Conservation (phyloP, 331 rosid genomes). For the Rhamnella rubrinervis region DNA sequence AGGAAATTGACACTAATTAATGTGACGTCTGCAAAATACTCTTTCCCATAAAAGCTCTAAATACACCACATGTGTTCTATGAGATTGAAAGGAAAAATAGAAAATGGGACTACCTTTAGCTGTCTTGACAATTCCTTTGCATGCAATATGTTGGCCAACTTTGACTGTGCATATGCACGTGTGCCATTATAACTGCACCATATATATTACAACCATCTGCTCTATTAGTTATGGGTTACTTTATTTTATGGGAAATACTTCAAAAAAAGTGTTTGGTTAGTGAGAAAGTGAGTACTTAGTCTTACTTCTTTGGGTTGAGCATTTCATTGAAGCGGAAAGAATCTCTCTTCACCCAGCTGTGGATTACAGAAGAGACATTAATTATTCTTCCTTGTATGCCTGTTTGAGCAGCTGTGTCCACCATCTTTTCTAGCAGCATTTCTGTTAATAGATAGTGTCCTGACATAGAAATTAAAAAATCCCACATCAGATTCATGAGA, state of each 20-base stretch:
- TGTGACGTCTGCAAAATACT: not conserved
- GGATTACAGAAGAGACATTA: slow-evolving; percentile 78
- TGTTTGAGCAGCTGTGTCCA: slow-evolving; percentile 73
- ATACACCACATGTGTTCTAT: too few relatives aligned
- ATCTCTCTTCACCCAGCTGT: slow-evolving; percentile 81
- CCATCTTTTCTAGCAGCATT: slow-evolving; percentile 76
- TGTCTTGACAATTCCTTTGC: slow-evolving; percentile 77
- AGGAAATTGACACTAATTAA: not conserved
- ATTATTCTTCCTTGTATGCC: slow-evolving; percentile 89
- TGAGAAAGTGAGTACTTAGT: not conserved
- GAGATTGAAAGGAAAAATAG: too few relatives aligned
- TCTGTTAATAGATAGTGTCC: slow-evolving; percentile 85
- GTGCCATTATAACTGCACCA: slow-evolving; percentile 81
- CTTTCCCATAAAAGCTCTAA: not conserved
- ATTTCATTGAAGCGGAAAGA: slow-evolving; percentile 61
- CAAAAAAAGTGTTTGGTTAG: not conserved
- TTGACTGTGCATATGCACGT: slow-evolving; percentile 85
- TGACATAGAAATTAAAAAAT: slow-evolving; percentile 27
- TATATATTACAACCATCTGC: not conserved
- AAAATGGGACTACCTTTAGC: slow-evolving; percentile 47
- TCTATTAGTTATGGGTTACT: not conserved
- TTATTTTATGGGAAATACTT: not conserved
- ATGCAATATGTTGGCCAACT: slow-evolving; percentile 81
- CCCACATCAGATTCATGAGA: not conserved
- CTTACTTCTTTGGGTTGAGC: slow-evolving; percentile 70